A percentile compares a stretch with the other conserved stretches of the same genome.
Evolutionary conservation across 2,329 filamentous ascomycete genomes (phyloP).

Genomic region (Dendryphion nanum): DNA sequence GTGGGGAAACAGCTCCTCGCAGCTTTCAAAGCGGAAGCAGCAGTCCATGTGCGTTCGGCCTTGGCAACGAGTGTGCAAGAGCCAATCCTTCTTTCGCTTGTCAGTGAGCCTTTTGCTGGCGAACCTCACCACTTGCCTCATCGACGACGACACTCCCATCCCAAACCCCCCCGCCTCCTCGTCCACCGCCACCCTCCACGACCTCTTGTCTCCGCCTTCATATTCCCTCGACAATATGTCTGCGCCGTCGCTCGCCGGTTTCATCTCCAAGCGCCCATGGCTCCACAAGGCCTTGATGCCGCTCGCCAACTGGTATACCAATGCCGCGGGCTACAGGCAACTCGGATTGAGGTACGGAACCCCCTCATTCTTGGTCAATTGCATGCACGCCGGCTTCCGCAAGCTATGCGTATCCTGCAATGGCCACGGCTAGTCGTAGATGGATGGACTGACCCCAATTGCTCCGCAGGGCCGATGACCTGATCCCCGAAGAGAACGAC

Average conservation of each 20-base stretch:
- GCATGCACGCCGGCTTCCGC: not conserved
- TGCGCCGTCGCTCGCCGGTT: conserved; percentile 70
- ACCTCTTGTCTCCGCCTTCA: conserved; percentile 16
- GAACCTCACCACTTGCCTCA: too few relatives aligned
- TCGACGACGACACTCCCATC: conserved; percentile 6
- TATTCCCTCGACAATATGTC: conserved; percentile 55
- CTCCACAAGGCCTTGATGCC: conserved; percentile 76
- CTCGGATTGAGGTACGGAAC: conserved; percentile 76
- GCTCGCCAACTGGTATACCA: conserved; percentile 82
- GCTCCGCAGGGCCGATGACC: conserved; percentile 76
- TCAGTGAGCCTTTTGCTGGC: too few relatives aligned
- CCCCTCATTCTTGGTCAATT: conserved; percentile 6
- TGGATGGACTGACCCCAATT: conserved; percentile 29
- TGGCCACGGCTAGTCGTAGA: conserved; percentile 8
- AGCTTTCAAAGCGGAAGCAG: conserved; percentile 10
- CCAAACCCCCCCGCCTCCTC: conserved; percentile 15
- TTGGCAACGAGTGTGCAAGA: too few relatives aligned
- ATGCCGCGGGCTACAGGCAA: conserved; percentile 88
- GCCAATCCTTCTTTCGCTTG: too few relatives aligned
- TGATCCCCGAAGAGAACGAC: conserved; percentile 91
- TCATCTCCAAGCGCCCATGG: conserved; percentile 82
- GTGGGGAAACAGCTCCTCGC: too few relatives aligned
- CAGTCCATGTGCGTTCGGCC: conserved; percentile 5
- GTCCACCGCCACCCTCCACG: conserved; percentile 15
- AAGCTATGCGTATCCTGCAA: not conserved